Evolutionary conservation across 768 basidiomycete genomes (phyloP).

Genomic region (Russula abietina): DNA sequence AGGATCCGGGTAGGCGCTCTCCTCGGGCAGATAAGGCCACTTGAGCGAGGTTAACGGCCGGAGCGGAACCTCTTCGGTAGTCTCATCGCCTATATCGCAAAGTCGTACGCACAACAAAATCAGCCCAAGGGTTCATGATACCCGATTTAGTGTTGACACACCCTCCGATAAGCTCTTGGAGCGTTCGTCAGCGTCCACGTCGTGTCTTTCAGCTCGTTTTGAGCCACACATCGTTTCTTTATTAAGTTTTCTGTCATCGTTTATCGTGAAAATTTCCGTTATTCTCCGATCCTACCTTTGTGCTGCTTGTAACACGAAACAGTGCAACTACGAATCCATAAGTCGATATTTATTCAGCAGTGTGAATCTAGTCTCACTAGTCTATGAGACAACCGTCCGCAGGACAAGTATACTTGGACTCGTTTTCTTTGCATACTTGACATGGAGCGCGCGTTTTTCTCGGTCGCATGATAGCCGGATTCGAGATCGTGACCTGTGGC

Average conservation of each 20-base stretch:
- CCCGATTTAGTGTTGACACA: not conserved
- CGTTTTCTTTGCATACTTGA: slow-evolving; percentile 49
- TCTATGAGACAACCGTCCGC: slow-evolving; percentile 54
- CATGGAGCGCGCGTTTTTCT: slow-evolving; percentile 42
- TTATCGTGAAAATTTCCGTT: too few relatives aligned
- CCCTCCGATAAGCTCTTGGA: not conserved
- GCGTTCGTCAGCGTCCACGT: not conserved
- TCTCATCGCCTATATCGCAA: slow-evolving; percentile 19
- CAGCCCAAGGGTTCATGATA: too few relatives aligned
- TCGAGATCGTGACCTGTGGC: too few relatives aligned
- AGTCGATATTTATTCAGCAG: not conserved
- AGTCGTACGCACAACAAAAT: too few relatives aligned
- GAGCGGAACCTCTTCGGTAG: slow-evolving; percentile 35
- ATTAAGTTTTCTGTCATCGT: too few relatives aligned
- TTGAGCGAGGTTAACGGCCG: slow-evolving; percentile 66
- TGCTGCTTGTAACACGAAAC: slow-evolving; percentile 72
- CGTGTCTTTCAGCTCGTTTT: not conserved
- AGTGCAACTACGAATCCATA: slow-evolving; percentile 55
- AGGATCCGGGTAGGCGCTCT: slow-evolving; percentile 75
- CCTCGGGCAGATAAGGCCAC: slow-evolving; percentile 86
- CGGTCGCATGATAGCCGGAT: slow-evolving; percentile 32
- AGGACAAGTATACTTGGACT: slow-evolving; percentile 70
- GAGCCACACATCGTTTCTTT: not conserved
- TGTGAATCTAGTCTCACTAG: slow-evolving; percentile 44
- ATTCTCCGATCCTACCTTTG: slow-evolving; percentile 44